Percentiles rank a stretch among this genome's conserved stretches.
Conservation (phyloP, 1,139 yeast species). For the Geotrichum cucujoidarum region DNA sequence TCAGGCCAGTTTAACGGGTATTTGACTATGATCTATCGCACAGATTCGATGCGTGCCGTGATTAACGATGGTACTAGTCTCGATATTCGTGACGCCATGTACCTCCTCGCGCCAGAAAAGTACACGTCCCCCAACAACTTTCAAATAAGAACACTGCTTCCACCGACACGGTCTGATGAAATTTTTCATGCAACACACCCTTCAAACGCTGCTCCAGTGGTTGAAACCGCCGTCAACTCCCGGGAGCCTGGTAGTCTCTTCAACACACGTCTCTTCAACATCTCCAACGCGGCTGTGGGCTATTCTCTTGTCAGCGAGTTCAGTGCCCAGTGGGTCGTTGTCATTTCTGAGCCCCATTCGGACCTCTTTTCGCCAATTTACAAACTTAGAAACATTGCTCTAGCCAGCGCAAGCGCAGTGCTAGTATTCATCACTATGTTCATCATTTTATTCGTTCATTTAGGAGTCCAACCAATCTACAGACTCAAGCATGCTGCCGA, state of each 20-base stretch:
- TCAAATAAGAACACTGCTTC: constrained; percentile 1
- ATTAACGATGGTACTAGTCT: constrained; percentile 47
- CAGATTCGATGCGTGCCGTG: constrained; percentile 49
- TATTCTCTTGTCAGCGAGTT: constrained; percentile 47
- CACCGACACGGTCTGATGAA: constrained; percentile 6
- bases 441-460: constrained; percentile 78
- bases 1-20: constrained; percentile 66
- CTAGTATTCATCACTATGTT: constrained; percentile 69
- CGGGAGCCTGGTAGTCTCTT: constrained; percentile 48
- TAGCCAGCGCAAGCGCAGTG: constrained; percentile 75
- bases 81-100: constrained; percentile 40
- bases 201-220: constrained; percentile 4
- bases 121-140: neutral
- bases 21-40: constrained; percentile 59
- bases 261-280: constrained; percentile 43
- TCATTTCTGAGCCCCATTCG: constrained; percentile 59
- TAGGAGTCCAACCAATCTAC: constrained; percentile 80
- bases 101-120: constrained; percentile 31
- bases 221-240: constrained; percentile 5
- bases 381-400: constrained; percentile 59
- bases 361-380: constrained; percentile 61
- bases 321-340: constrained; percentile 64
- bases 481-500: constrained; percentile 82
- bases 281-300: constrained; percentile 60
- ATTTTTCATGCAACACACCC: neutral